Evolutionary conservation across 164 flowering plant genomes (phyloP).

Genomic region (Sedum album): DNA sequence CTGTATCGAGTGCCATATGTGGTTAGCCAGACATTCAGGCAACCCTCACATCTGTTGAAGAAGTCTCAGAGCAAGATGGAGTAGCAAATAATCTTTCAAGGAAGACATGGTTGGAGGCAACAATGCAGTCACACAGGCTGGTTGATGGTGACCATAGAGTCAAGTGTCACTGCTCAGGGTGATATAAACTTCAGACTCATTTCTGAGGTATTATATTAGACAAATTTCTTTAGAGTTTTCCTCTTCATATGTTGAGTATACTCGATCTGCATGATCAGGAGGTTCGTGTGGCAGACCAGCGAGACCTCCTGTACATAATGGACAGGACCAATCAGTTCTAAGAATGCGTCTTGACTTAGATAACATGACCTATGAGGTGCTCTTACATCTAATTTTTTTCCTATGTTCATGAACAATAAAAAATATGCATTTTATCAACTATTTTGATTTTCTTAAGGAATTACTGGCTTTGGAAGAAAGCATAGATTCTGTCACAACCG

Average conservation of each 20-base stretch:
- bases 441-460: constrained; percentile 6
- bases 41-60: neutral
- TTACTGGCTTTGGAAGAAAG: constrained; percentile 16
- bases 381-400: too few relatives aligned
- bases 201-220: neutral
- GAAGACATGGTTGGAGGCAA: neutral
- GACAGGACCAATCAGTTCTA: constrained; percentile 9
- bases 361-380: constrained; percentile 20
- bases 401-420: too few relatives aligned
- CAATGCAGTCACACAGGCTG: neutral
- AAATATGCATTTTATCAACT: neutral
- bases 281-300: constrained; percentile 3
- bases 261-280: neutral
- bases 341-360: constrained; percentile 17
- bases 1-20: constrained; percentile 1
- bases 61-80: neutral
- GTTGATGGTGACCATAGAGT: neutral
- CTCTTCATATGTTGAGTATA: neutral
- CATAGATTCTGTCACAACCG: constrained; percentile 13
- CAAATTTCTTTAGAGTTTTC: neutral
- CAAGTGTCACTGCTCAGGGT: neutral
- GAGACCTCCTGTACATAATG: neutral
- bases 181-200: constrained; percentile 5
- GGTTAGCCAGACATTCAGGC: neutral
- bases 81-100: neutral